phyloP scores from a whole-genome alignment of 805 yeast species.

The Saccharomyces jurei region DNA sequence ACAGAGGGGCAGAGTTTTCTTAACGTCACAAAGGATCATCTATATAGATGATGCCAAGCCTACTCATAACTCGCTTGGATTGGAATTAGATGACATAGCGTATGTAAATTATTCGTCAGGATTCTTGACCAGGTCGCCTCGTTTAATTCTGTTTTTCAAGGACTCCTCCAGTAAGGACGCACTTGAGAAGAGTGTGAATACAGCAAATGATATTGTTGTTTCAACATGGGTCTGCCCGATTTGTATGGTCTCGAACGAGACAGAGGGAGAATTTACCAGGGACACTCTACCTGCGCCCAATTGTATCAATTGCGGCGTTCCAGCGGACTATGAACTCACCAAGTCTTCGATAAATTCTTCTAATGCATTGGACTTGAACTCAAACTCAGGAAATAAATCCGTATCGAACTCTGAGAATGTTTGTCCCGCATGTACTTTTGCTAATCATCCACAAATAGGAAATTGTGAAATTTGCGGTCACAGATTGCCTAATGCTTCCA shows the following conservation, averaged over 20 bases:
- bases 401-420: conserved; percentile 9
- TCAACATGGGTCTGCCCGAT: conserved; percentile 77
- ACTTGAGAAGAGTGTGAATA: conserved; percentile 1
- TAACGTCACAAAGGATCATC: conserved; percentile 66
- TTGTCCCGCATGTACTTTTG: conserved; percentile 64
- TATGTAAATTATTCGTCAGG: conserved; percentile 39
- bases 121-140: conserved; percentile 72
- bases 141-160: conserved; percentile 43
- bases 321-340: conserved; percentile 33
- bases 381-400: neutral
- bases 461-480: conserved; percentile 87
- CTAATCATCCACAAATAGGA: conserved; percentile 70
- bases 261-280: conserved; percentile 16
- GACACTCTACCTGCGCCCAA: conserved; percentile 31
- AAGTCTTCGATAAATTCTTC: conserved; percentile 24
- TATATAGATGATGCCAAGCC: conserved; percentile 53
- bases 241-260: conserved; percentile 40
- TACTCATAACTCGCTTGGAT: conserved; percentile 36
- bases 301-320: conserved; percentile 60
- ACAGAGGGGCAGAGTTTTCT: conserved; percentile 70
- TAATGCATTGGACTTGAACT: neutral
- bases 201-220: neutral
- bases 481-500: conserved; percentile 28
- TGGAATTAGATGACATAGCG: conserved; percentile 38
- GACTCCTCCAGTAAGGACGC: conserved; percentile 1